Base-by-base conservation (phyloP, 371 early-diverging fungal genomes). In the Thermomucor indicae-seudaticae region DNA sequence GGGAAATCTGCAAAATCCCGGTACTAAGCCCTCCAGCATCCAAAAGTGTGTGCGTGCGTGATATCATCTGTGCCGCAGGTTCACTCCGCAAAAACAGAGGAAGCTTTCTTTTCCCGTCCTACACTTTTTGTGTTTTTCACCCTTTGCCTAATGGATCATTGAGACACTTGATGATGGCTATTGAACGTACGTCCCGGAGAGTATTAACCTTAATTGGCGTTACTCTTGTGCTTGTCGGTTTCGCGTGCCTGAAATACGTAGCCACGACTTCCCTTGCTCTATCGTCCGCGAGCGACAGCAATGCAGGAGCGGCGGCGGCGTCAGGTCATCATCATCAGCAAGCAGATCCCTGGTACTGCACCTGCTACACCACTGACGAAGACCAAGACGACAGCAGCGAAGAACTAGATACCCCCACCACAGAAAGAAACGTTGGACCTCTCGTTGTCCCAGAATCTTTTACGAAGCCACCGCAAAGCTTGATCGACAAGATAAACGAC, bases 401-500 rank as follows among this genome's bases (percentile, higher is more conserved):
- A 6, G 11, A 17, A 42, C 23, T 14, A 42, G 10, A 25, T 34
- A 47, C 25, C 32, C 20, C 43, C 11, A 11, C 23, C 16, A 27
- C 31, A 35, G 19, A 46, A 35, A 23, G 37, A 43, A 22, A 17
- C 10, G 14, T 34, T 7, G 11, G 32, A 2, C 58, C 58, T 5
- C 24, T 53, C 14, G 43, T 58, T 24, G 59, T 70, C 4, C 70
- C 70, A 0, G 70, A 70, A 2, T 43, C 42, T 2, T 44, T 67
- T 20, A 50, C 51, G 1, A 59, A 55, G 34, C 65, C 67, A 28
- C 62, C 64, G 3, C 37, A 59, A 35, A 51, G 30, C 10, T 20
- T 67, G 11, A 24, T 65, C 24, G 49, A 71, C 1, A 71, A 71
- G 28, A 67, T 71, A 39, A 60, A 71, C 25, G 39, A 17, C 14